Conservation (phyloP, 2,329 filamentous ascomycete species). For the Neofusicoccum ribis region DNA sequence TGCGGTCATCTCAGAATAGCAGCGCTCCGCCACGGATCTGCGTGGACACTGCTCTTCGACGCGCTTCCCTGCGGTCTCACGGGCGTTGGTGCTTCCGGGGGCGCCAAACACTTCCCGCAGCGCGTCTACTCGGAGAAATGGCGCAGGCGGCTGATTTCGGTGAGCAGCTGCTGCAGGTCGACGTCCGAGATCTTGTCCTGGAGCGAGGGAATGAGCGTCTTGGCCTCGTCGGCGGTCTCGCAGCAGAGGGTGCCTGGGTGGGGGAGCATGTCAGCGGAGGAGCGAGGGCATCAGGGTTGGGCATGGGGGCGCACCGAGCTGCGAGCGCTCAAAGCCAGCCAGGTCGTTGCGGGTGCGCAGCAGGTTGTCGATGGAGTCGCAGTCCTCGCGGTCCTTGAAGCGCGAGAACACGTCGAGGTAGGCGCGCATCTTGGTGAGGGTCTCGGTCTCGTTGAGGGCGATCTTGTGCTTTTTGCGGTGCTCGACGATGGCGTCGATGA, state of each 20-base stretch:
- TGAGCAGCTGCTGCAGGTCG: slow-evolving; percentile 81
- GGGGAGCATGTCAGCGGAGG: slow-evolving; percentile 21
- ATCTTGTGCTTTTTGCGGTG: slow-evolving; percentile 72
- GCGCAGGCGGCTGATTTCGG: slow-evolving; percentile 84
- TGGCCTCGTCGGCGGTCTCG: slow-evolving; percentile 90
- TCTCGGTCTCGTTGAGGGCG: slow-evolving; percentile 37
- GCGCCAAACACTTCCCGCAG: not conserved
- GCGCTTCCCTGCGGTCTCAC: not conserved
- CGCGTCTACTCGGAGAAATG: slow-evolving; percentile 32
- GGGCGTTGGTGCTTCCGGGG: not conserved
- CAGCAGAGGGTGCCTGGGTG: slow-evolving; percentile 80
- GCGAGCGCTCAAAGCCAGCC: slow-evolving; percentile 89
- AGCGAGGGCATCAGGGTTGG: not conserved
- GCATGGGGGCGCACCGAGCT: slow-evolving; percentile 66
- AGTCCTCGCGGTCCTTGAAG: slow-evolving; percentile 92
- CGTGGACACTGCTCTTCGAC: not conserved
- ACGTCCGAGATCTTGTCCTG: slow-evolving; percentile 88
- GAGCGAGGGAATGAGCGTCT: slow-evolving; percentile 88
- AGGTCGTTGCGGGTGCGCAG: slow-evolving; percentile 77
- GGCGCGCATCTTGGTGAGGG: slow-evolving; percentile 82
- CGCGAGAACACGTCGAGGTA: slow-evolving; percentile 94
- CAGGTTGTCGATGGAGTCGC: slow-evolving; percentile 89
- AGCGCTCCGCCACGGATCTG: slow-evolving; percentile 1
- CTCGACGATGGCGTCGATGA: slow-evolving; percentile 85
- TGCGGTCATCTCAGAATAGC: slow-evolving; percentile 7